Evolutionary conservation across 2,329 filamentous ascomycete genomes (phyloP), one percentile per base, ranked within the genome.

Genomic region (Helotiales sp.): DNA sequence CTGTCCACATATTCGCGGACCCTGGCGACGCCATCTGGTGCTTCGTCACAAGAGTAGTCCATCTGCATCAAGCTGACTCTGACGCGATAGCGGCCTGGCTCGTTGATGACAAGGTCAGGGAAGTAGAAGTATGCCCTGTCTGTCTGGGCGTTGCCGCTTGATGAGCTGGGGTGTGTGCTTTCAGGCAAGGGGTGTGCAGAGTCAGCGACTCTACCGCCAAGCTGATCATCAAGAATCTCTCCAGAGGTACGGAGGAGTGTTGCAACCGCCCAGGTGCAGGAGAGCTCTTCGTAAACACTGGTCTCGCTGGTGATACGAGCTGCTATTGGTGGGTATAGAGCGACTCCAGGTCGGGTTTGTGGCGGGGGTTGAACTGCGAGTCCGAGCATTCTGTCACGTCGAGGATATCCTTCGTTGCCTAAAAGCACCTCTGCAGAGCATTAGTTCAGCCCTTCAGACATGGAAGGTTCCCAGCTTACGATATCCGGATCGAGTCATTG

Each of bases 121-220:
- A 77, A 77, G 57, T 73, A 74, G 61, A 77, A 75, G 63, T 77
- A 76, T 1, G 72, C 74, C 40, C 69, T 69, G 40, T 76, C 74
- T 24, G 60, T 68, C 11, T 60, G 54, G 11, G 63, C 37, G 22
- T 64, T 52, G 6, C 65, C 63, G 32, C 49, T 47, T 28, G 54
- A 65, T 10, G 67, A 63, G 52, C 59, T 69, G 45, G 47, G 47
- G 45, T 57, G 30, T 26, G 37, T 28, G n/a, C 49, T 65, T 10
- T 71, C 67, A n/a, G 72, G 67, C 30, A 76, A 61, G 8, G 75
- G 74, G 55, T 75, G 74, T 32, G 75, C 74, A 28, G 72, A 76
- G 60, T 77, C 75, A 24, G 71, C 68, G 8, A 73, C 60, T 28
- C 65, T 72, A 22, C 75, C 75, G n/a, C 70, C 70, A 43, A 75